Evolutionary conservation across 495 filamentous ascomycete species (phyloP), one percentile per base, ranked within the genome.

Genomic region (Penicillium cinerascens): DNA sequence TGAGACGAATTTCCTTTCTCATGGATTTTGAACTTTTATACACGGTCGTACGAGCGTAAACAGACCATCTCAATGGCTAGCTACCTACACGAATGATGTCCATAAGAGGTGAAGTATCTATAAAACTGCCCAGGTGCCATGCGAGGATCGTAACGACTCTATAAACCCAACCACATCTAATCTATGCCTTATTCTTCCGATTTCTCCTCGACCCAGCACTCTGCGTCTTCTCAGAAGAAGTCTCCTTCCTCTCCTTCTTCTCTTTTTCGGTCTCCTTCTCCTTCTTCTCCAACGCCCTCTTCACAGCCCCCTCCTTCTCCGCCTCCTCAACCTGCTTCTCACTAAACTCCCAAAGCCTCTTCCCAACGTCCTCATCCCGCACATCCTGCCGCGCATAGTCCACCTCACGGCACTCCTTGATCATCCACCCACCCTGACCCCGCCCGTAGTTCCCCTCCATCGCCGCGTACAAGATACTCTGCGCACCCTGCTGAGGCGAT

Each of bases 371-470:
- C 57, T 93, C 89, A 64, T 95, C 85, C 44, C 76, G 76, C n/a
- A 97, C 76, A 60, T 95, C 89, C n/a, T 66, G 71, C 54, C 87
- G 75, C 49, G 82, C 78, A 58, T 78, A 87, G 60, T 83, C 79
- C 18, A 90, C 75, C 69, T 89, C 83, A 44, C 79, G 81, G 62
- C 92, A 97, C 68, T 99, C 93, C 73, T 95, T 96, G 56, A 97
- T 73, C 58, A 92, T 64, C 65, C 75, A 74, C 35, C 80, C 82
- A 23, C 89, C 91, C 1, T 83, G 87, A 4, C 80, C 87, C 39
- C 80, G 78, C 5, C 77, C 81, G 36, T 86, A 78, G 13, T 75
- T 73, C 23, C 77, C 82, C 26, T 96, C 92, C 89, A 97, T 92
- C 2, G 84, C 83, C 3, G 91, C 92, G 53, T 81, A 84, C 36